These are phyloP conservation scores for Sarocladiaceae sp. DNA, from an alignment of 2,329 filamentous ascomycete genomes.

Conservation along the genomic window DNA sequence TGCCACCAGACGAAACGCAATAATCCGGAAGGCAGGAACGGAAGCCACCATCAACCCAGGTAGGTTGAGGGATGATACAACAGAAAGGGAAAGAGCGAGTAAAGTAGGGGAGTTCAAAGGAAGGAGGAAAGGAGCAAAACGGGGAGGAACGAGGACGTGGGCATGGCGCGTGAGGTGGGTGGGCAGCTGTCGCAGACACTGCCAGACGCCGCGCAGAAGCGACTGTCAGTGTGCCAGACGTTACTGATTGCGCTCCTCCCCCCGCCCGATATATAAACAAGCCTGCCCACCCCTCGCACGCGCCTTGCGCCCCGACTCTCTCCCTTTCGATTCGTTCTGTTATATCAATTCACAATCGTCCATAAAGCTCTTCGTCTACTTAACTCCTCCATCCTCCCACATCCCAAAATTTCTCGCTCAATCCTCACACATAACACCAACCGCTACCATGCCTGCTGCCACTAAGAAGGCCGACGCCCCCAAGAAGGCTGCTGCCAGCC, in stretches of 20 bases:
- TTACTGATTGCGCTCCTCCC: slow-evolving; percentile 51
- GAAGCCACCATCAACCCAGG: too few species aligned
- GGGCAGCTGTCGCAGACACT: too few species aligned
- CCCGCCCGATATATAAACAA: slow-evolving; percentile 58
- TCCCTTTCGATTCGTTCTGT: slow-evolving; percentile 29
- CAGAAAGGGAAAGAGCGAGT: too few species aligned
- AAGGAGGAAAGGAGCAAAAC: too few species aligned
- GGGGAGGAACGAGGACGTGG: too few species aligned
- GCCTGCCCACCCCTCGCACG: slow-evolving; percentile 36
- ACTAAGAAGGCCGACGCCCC: slow-evolving; percentile 44
- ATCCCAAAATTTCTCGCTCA: slow-evolving; percentile 19
- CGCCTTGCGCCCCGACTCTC: slow-evolving; percentile 39
- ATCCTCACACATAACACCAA: slow-evolving; percentile 12
- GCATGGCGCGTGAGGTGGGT: too few species aligned
- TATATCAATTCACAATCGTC: slow-evolving; percentile 14
- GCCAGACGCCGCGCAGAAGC: too few species aligned
- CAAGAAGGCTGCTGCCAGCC: slow-evolving; percentile 43
- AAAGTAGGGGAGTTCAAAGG: too few species aligned
- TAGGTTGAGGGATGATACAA: too few species aligned
- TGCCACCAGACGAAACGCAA: too few species aligned
- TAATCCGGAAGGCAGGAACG: too few species aligned
- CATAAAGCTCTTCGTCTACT: slow-evolving; percentile 15
- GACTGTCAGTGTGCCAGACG: neutral
- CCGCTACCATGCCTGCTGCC: slow-evolving; percentile 39
- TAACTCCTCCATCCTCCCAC: slow-evolving; percentile 19